A percentile compares a stretch with the other conserved stretches of the same genome.
These are phyloP conservation scores for Odonthalia washingtoniensis DNA, from an alignment of 31 red algal species.

Conservation along the genomic window DNA sequence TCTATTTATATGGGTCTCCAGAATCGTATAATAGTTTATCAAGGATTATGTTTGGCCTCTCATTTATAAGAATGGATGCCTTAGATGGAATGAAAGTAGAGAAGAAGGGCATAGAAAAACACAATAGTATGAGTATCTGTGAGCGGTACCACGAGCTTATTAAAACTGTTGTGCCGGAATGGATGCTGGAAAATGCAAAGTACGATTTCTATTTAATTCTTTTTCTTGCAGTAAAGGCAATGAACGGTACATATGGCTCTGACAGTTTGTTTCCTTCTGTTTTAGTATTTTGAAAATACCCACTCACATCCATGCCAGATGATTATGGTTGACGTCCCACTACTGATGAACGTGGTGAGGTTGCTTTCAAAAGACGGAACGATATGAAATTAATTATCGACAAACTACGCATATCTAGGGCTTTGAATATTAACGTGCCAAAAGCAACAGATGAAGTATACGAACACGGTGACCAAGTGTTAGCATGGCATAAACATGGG, in stretches of 20 bases:
- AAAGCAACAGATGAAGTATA: background rate
- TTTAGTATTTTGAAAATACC: constrained; percentile 36
- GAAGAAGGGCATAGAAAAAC: constrained; percentile 29
- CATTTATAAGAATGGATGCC: too few relatives aligned
- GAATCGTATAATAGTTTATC: too few relatives aligned
- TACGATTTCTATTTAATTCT: background rate
- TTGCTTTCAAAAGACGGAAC: background rate
- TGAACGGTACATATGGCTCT: constrained; percentile 39
- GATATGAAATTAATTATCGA: constrained; percentile 27
- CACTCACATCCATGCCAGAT: background rate
- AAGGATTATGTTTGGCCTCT: too few relatives aligned
- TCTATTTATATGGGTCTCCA: too few relatives aligned
- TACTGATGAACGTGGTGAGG: background rate
- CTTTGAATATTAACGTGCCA: background rate
- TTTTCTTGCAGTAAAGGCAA: constrained; percentile 24
- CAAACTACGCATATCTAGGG: background rate
- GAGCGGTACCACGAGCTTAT: constrained; percentile 50
- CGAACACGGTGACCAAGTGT: constrained; percentile 6
- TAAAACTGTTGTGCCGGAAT: constrained; percentile 10
- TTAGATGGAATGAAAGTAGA: constrained; percentile 15
- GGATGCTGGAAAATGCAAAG: background rate
- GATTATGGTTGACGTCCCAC: background rate
- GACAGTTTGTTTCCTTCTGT: constrained; percentile 41
- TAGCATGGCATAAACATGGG: too few relatives aligned
- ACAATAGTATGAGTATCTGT: constrained; percentile 33